Conservation (phyloP, 108 stramenopile species). For the Discostella pseudostelligera region DNA sequence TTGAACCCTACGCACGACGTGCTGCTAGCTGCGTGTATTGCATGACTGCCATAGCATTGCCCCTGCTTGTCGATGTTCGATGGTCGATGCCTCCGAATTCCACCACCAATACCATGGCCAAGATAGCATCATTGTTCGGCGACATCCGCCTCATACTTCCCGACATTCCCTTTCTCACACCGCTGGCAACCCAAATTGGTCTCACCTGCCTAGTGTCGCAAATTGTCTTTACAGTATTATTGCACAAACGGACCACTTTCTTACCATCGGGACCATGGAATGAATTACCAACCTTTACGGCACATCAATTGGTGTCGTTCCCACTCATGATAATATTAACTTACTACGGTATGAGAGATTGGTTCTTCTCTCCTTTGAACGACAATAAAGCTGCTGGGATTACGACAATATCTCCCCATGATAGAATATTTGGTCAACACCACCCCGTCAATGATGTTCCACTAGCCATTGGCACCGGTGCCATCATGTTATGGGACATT, state of each 20-base stretch:
- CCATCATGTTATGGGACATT: slow-evolving; percentile 67
- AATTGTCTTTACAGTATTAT: slow-evolving; percentile 26
- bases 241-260: slow-evolving; percentile 22
- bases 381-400: too few species aligned
- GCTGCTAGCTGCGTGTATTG: too few species aligned
- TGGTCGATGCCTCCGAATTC: too few species aligned
- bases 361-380: slow-evolving; percentile 19
- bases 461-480: slow-evolving; percentile 36
- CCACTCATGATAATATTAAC: slow-evolving; percentile 55
- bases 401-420: slow-evolving; percentile 10
- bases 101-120: too few species aligned
- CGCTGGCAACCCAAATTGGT: slow-evolving; percentile 32
- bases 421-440: slow-evolving; percentile 25
- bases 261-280: slow-evolving; percentile 57
- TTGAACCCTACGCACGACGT: too few species aligned
- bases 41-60: too few species aligned
- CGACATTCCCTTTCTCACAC: slow-evolving; percentile 11
- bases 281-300: slow-evolving; percentile 50
- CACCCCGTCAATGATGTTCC: slow-evolving; percentile 17
- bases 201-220: slow-evolving; percentile 31
- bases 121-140: too few species aligned
- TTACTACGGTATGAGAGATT: slow-evolving; percentile 43
- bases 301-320: slow-evolving; percentile 57
- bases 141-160: too few species aligned
- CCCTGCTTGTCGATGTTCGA: too few species aligned